These are phyloP conservation scores for Phellopilus nigrolimitatus DNA, from an alignment of 1,284 basidiomycete genomes.

Conservation along the genomic window DNA sequence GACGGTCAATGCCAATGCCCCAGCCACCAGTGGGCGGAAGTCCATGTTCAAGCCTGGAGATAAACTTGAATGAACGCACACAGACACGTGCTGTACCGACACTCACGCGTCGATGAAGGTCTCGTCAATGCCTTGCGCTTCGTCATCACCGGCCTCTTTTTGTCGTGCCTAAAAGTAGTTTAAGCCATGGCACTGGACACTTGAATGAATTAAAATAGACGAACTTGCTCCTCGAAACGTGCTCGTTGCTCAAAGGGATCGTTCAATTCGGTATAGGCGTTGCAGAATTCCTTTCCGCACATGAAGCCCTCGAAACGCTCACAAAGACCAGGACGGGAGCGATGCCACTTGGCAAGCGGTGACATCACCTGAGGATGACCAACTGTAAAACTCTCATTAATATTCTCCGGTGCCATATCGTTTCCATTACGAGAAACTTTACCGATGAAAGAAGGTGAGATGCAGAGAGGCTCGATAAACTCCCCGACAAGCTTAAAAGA, in stretches of 20 bases:
- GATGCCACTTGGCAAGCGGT: constrained; percentile 94
- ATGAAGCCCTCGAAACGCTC: constrained; percentile 99
- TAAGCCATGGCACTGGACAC: constrained; percentile 3
- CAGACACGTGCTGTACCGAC: too few species aligned
- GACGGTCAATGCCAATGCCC: constrained; percentile 90
- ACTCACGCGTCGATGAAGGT: constrained; percentile 88
- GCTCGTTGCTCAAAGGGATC: constrained; percentile 95
- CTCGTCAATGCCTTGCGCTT: constrained; percentile 96
- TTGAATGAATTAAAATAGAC: constrained; percentile 17
- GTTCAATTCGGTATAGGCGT: constrained; percentile 98
- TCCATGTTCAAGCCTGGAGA: constrained; percentile 85
- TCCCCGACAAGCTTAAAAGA: constrained; percentile 83
- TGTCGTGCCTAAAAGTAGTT: constrained; percentile 57
- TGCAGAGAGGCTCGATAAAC: constrained; percentile 94
- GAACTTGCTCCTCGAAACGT: constrained; percentile 91
- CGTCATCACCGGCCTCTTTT: constrained; percentile 96
- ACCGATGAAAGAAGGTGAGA: constrained; percentile 96
- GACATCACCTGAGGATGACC: constrained; percentile 99
- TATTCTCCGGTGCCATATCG: constrained; percentile 6
- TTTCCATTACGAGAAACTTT: not conserved
- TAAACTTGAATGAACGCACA: constrained; percentile 6
- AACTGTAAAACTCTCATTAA: constrained; percentile 40
- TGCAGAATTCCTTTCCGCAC: constrained; percentile 97
- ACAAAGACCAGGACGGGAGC: constrained; percentile 89
- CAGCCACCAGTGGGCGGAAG: constrained; percentile 96